phyloP scores from a whole-genome alignment of 2,329 filamentous ascomycete species.

The Fusarium robinianum region DNA sequence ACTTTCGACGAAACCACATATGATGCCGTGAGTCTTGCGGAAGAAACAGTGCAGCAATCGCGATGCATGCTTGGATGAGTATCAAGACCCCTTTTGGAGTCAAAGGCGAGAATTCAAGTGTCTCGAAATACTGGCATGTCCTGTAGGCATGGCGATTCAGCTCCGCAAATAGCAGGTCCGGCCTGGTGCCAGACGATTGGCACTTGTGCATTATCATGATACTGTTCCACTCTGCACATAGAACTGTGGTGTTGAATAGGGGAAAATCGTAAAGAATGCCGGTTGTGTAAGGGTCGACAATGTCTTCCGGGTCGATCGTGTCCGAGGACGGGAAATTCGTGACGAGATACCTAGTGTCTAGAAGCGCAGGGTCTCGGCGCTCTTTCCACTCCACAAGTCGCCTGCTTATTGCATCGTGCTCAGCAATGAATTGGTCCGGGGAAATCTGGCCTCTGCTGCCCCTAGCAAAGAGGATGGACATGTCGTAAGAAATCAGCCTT shows the following conservation, averaged over 20 bases:
- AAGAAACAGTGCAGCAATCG: conserved; percentile 78
- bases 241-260: conserved; percentile 74
- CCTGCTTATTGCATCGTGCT: conserved; percentile 60
- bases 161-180: conserved; percentile 56
- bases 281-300: conserved; percentile 74
- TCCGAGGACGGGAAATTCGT: conserved; percentile 61
- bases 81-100: conserved; percentile 73
- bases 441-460: conserved; percentile 67
- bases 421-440: conserved; percentile 64
- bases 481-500: conserved; percentile 76
- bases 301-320: conserved; percentile 62
- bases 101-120: conserved; percentile 72
- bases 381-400: conserved; percentile 55
- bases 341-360: conserved; percentile 65
- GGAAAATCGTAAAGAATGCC: conserved; percentile 72
- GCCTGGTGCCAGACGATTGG: conserved; percentile 65
- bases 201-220: conserved; percentile 80
- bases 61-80: conserved; percentile 74
- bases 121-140: conserved; percentile 79
- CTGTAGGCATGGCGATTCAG: conserved; percentile 66
- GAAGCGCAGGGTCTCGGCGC: conserved; percentile 64
- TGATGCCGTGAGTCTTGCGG: conserved; percentile 72
- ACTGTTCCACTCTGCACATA: conserved; percentile 77
- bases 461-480: conserved; percentile 75
- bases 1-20: conserved; percentile 79